A percentile compares a stretch with the other conserved stretches of the same genome.
phyloP scores from a whole-genome alignment of 495 filamentous ascomycete species.

The Trichoderma virens region DNA sequence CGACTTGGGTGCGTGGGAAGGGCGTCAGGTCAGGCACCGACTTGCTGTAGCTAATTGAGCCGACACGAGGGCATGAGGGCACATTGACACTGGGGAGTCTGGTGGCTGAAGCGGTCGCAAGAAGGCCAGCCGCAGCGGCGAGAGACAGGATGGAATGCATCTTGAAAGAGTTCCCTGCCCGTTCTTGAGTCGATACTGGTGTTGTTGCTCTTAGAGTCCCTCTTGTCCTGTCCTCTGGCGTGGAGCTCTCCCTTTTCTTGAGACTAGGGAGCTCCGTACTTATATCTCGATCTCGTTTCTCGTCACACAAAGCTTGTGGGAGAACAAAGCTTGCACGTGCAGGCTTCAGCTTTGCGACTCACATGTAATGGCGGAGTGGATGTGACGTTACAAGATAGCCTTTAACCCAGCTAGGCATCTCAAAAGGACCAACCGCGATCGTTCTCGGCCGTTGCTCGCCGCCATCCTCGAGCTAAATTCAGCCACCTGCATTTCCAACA shows the following conservation, averaged over 20 bases:
- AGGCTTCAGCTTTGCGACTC: neutral
- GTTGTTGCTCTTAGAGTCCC: neutral
- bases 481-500: neutral
- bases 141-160: neutral
- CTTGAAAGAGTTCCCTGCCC: neutral
- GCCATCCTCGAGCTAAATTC: neutral
- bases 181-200: neutral
- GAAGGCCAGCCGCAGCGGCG: neutral
- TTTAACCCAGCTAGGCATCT: slow-evolving; percentile 4
- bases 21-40: slow-evolving; percentile 19
- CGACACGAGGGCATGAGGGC: slow-evolving; percentile 22
- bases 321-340: neutral
- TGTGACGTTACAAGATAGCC: slow-evolving; percentile 1
- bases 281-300: neutral
- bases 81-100: slow-evolving; percentile 11
- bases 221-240: neutral
- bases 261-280: neutral
- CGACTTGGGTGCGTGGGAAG: slow-evolving; percentile 26
- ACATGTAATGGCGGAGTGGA: neutral
- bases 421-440: neutral
- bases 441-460: neutral
- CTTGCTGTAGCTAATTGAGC: slow-evolving; percentile 22
- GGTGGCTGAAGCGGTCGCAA: neutral
- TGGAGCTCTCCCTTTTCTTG: neutral
- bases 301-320: neutral